These are phyloP conservation scores for Penicillium hesseltinei DNA, from an alignment of 2,329 filamentous ascomycete genomes.

Conservation along the genomic window DNA sequence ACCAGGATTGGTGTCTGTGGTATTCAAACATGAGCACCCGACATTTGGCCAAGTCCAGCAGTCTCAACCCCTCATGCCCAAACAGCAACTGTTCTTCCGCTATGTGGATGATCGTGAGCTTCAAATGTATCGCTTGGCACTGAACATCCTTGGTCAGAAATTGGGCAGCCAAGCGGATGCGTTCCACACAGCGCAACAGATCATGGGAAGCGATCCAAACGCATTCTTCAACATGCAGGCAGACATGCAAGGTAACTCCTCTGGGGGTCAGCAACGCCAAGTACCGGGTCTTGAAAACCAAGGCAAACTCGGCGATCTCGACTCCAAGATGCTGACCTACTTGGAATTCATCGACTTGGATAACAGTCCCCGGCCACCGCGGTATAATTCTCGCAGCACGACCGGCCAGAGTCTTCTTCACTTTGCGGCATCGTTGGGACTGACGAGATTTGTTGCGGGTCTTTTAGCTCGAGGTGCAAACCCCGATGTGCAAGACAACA, in stretches of 20 bases:
- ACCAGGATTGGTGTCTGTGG: slow-evolving; percentile 68
- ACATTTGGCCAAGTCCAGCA: slow-evolving; percentile 49
- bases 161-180: slow-evolving; percentile 48
- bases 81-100: slow-evolving; percentile 61
- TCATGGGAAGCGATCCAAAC: slow-evolving; percentile 46
- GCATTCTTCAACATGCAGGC: slow-evolving; percentile 50
- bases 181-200: slow-evolving; percentile 49
- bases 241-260: slow-evolving; percentile 38
- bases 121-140: slow-evolving; percentile 47
- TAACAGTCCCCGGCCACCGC: slow-evolving; percentile 66
- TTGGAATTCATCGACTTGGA: slow-evolving; percentile 78
- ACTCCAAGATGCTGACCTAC: slow-evolving; percentile 67
- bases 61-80: slow-evolving; percentile 44
- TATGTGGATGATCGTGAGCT: slow-evolving; percentile 58
- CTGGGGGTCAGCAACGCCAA: slow-evolving; percentile 47
- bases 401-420: slow-evolving; percentile 81
- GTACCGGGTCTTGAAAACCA: slow-evolving; percentile 45
- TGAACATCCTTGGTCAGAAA: slow-evolving; percentile 48
- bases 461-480: slow-evolving; percentile 76
- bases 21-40: slow-evolving; percentile 59
- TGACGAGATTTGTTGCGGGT: slow-evolving; percentile 72
- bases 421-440: slow-evolving; percentile 71
- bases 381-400: slow-evolving; percentile 62
- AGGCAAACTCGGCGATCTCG: slow-evolving; percentile 54
- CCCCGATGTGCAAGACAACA: slow-evolving; percentile 70